Evolutionary conservation across 371 early-diverging fungal genomes (phyloP).

Genomic region (Mortierella sp.): DNA sequence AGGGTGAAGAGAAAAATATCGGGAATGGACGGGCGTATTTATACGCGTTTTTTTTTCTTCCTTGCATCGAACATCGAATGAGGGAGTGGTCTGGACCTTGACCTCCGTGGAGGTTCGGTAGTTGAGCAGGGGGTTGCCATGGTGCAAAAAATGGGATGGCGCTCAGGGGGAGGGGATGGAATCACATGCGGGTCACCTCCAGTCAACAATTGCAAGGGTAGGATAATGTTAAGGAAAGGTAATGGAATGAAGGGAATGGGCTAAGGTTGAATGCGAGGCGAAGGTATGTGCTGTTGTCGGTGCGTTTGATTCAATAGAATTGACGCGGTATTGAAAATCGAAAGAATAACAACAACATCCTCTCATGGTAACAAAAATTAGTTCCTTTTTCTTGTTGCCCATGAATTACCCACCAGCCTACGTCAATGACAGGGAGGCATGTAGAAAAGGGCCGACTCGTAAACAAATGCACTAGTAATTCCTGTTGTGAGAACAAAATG

Average conservation of each 20-base stretch:
- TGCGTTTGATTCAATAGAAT: not conserved
- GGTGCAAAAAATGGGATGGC: not conserved
- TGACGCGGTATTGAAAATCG: not conserved
- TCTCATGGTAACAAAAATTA: not conserved
- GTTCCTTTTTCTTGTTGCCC: not conserved
- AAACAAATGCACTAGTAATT: not conserved
- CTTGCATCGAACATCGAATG: not conserved
- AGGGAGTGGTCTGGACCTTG: not conserved
- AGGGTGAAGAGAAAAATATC: constrained; percentile 17
- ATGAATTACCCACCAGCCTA: not conserved
- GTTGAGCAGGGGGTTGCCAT: not conserved
- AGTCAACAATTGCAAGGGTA: not conserved
- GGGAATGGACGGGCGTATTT: not conserved
- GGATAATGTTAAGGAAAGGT: not conserved
- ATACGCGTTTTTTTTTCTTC: constrained; percentile 3
- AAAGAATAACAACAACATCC: not conserved
- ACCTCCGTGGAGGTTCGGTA: not conserved
- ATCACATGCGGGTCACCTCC: not conserved
- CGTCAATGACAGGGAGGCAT: not conserved
- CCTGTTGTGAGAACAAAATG: not conserved
- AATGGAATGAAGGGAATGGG: not conserved
- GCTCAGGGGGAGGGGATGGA: not conserved
- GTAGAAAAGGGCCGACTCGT: constrained; percentile 1
- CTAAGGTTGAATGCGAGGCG: not conserved
- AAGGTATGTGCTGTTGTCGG: not conserved